A percentile compares a stretch with the other conserved stretches of the same genome.
Evolutionary conservation across 495 filamentous ascomycete species (phyloP).

Genomic region (Neurospora discreta): DNA sequence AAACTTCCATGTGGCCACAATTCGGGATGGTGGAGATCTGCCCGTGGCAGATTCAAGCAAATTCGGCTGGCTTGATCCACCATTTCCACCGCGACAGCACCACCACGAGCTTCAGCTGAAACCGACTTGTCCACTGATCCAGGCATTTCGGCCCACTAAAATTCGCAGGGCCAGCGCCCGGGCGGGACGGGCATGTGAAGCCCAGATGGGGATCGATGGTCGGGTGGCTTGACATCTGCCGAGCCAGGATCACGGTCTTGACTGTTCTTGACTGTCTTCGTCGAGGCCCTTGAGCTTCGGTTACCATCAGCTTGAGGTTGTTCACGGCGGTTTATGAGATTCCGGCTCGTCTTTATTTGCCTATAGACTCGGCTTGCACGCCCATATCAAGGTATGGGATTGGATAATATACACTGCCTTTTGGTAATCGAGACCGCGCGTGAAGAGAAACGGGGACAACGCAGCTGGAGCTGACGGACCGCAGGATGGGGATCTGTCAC

Average conservation of each 20-base stretch:
- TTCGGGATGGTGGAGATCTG: conserved; percentile 10
- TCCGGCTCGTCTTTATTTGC: not conserved
- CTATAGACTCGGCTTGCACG: conserved; percentile 8
- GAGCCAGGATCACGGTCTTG: conserved; percentile 11
- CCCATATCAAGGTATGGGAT: conserved; percentile 5
- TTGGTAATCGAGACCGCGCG: not conserved
- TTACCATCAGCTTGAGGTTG: not conserved
- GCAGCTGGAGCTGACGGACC: not conserved
- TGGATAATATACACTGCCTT: not conserved
- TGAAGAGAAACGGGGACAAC: not conserved
- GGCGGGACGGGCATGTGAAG: not conserved
- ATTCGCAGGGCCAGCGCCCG: conserved; percentile 9
- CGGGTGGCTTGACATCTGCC: conserved; percentile 17
- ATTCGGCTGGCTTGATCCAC: not conserved
- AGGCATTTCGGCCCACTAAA: conserved; percentile 16
- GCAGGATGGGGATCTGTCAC: not conserved
- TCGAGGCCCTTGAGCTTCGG: not conserved
- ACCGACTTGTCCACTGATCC: not conserved
- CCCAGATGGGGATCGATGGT: conserved; percentile 7
- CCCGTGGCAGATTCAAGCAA: not conserved
- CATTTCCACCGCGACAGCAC: not conserved
- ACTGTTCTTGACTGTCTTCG: not conserved
- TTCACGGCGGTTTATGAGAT: conserved; percentile 3
- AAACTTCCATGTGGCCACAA: conserved; percentile 25
- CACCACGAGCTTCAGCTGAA: not conserved